Evolutionary conservation across 2,329 filamentous ascomycete genomes (phyloP).

Genomic region (Xylariaceae sp.): DNA sequence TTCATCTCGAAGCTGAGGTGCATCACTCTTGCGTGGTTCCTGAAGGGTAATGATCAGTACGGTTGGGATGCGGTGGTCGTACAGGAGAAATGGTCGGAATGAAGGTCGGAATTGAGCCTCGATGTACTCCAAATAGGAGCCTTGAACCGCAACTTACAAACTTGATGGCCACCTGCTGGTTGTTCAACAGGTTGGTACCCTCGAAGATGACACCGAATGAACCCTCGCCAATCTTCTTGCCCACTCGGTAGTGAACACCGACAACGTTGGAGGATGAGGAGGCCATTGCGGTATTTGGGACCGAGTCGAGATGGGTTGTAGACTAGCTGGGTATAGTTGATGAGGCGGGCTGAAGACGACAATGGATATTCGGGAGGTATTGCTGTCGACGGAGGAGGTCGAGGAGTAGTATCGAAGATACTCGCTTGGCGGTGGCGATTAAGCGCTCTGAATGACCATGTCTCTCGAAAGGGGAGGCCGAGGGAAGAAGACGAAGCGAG

Average conservation of each 20-base stretch:
- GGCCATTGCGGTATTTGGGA: constrained; percentile 57
- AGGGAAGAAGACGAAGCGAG: no score
- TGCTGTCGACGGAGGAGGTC: constrained; percentile 11
- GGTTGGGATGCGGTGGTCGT: no score
- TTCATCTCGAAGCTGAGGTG: constrained; percentile 94
- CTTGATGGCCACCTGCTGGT: constrained; percentile 99
- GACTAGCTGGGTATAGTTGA: constrained; percentile 15
- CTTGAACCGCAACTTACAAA: constrained; percentile 64
- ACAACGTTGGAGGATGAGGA: constrained; percentile 95
- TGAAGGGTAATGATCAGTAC: constrained; percentile 34
- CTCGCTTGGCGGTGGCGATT: constrained; percentile 17
- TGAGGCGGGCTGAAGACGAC: constrained; percentile 4
- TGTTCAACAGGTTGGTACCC: constrained; percentile 97
- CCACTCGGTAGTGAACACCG: constrained; percentile 96
- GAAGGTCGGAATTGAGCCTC: no score
- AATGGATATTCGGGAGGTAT: background rate
- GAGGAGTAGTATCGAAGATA: constrained; percentile 30
- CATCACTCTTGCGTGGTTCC: constrained; percentile 98
- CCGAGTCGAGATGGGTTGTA: constrained; percentile 5
- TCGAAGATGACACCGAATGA: constrained; percentile 99
- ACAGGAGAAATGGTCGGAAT: background rate
- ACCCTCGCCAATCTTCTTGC: constrained; percentile 99
- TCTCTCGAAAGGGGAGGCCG: constrained; percentile 9
- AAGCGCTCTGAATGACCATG: constrained; percentile 26
- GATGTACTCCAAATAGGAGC: no score